Evolutionary conservation across 495 filamentous ascomycete species (phyloP), one percentile per base, ranked within the genome.

Genomic region (Trichoderma orchidacearum): DNA sequence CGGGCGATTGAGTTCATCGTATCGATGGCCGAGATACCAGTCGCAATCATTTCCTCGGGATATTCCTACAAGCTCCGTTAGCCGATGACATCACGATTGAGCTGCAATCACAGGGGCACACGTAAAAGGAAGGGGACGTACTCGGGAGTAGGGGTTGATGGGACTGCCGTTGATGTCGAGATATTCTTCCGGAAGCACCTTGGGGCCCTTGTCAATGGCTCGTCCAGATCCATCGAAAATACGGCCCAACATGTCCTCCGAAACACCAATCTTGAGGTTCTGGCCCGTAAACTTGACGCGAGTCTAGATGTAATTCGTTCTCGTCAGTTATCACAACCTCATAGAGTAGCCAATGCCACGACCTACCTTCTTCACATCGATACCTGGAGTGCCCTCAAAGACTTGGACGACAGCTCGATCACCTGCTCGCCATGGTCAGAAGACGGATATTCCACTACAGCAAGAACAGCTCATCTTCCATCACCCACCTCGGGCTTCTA

Each of bases 1-100:
- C 94, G 90, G 61, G 94, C 93, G 70, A 99, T 92, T 58, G 94
- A 97, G 82, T 99, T 99, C 94, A 99, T 99, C 38, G 92, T 96
- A 70, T 99, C 94, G 65, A 99, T 99, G 65, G 94, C 91, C 57
- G 90, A 96, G 69, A 99, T 99, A 82, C 94, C 94, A 56, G 94
- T 99, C 9, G 92, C 90, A 64, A 99, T 97, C 90, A 99, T 99
- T 73, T 99, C 94, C 76, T 97, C 92, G 68, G 94, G 94, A 68
- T 99, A 99, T 45, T 94, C 87, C 88, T 93, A 59, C 38, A 15
- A 12, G 41, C 1, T 27, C 3, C 27, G 41, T 41, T 28, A 48
- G 21, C 68, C 57, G 58, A 58, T 63, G 31, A 56, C 38, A n/a
- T 36, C 41, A 32, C 32, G 17, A 7, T 48, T 32, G 18, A 13